Percentiles rank a stretch among this genome's conserved stretches.
These are phyloP conservation scores for Litsea cubeba DNA, from an alignment of 164 flowering plant species.

Conservation along the genomic window DNA sequence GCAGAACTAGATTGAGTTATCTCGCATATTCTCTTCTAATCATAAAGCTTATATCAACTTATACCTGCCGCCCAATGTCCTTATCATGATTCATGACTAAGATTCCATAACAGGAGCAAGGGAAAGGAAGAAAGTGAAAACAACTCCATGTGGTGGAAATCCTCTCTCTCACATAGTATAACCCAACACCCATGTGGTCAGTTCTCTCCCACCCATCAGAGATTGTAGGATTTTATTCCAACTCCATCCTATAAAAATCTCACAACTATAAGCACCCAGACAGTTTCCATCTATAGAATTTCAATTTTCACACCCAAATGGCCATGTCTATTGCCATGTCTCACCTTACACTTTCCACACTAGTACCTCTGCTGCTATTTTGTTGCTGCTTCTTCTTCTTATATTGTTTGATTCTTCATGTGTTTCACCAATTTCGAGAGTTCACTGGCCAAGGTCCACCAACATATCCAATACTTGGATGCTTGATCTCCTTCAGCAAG, in stretches of 20 bases:
- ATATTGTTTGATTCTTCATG: neutral
- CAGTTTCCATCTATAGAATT: neutral
- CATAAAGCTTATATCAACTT: neutral
- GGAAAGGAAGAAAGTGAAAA: neutral
- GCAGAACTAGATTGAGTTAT: neutral
- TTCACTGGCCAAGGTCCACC: constrained; percentile 29
- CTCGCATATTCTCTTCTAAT: neutral
- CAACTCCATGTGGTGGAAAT: neutral
- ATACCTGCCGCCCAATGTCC: neutral
- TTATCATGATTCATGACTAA: neutral
- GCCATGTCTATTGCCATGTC: neutral
- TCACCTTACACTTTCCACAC: neutral
- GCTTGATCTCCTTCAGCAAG: constrained; percentile 51
- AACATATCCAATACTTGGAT: constrained; percentile 59
- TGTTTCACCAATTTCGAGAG: neutral
- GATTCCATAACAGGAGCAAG: neutral
- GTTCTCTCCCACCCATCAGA: neutral
- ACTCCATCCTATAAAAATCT: neutral
- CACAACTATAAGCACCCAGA: neutral
- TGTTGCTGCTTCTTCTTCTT: constrained; percentile 11
- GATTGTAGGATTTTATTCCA: neutral
- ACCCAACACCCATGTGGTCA: constrained; percentile 1
- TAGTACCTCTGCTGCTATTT: neutral
- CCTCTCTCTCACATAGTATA: neutral
- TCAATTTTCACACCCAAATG: neutral